phyloP scores from a whole-genome alignment of 2,329 filamentous ascomycete species.

The Rhinocladiella mackenziei region DNA sequence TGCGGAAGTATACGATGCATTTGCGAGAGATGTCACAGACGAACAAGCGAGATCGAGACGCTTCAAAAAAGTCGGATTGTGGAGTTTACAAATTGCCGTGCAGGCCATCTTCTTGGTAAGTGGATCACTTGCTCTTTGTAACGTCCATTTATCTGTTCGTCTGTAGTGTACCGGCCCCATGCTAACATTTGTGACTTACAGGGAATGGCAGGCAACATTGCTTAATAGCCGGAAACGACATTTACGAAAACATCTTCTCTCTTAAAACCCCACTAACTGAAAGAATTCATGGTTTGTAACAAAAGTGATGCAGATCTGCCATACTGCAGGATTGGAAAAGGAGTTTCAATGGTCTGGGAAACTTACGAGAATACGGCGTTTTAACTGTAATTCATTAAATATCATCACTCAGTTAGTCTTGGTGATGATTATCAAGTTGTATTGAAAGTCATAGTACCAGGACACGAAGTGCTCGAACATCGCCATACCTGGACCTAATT shows the following conservation, averaged over 20 bases:
- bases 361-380: neutral
- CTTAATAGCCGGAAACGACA: constrained; percentile 8
- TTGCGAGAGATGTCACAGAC: constrained; percentile 85
- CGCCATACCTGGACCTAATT: too few species aligned
- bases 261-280: neutral
- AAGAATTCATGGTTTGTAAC: neutral
- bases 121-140: neutral
- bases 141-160: neutral
- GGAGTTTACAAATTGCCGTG: constrained; percentile 86
- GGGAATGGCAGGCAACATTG: constrained; percentile 30
- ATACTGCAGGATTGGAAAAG: neutral
- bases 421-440: too few species aligned
- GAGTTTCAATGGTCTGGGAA: neutral
- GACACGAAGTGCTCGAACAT: too few species aligned
- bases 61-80: constrained; percentile 93
- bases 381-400: too few species aligned
- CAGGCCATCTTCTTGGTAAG: constrained; percentile 90
- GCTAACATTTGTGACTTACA: constrained; percentile 1
- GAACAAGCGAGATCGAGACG: constrained; percentile 79
- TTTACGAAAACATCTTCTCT: constrained; percentile 7
- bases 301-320: constrained; percentile 3
- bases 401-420: too few species aligned
- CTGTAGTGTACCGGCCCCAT: neutral
- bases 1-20: constrained; percentile 87
- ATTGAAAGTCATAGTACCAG: too few species aligned